Evolutionary conservation across 1,139 yeast genomes (phyloP), one percentile per base, ranked within the genome.

Genomic region (Pichia sorboxylosa): DNA sequence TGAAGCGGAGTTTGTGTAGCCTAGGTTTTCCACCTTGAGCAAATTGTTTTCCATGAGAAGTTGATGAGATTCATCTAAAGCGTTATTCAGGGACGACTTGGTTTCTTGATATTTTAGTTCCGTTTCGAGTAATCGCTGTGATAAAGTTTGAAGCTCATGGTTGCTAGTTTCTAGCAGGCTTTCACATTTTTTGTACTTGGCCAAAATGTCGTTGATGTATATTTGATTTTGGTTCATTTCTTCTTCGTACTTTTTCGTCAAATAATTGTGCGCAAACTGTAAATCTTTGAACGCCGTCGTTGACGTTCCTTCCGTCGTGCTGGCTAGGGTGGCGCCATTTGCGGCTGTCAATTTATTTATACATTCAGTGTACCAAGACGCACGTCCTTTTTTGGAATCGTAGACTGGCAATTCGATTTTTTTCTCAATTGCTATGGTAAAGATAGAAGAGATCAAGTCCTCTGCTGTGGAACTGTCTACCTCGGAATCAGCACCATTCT

Each of bases 231-330:
- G 34, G 6, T 27, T 19, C 2, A 33, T 25, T 24, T 76, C 73
- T 38, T 70, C 65, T 43, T 72, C 77, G 42, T 64, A 74, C 45
- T 73, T 79, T 49, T 70, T 69, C 5, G 73, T 59, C 32, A 75
- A 58, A 47, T 73, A 75, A 41, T 68, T 71, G 49, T 74, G 80
- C 3, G 80, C 72, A 49, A 74, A 74, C 38, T 74, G 69, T 36
- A 75, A 58, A 46, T 75, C 83, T 36, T 61, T 64, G 31, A 75
- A 54, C 1, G 80, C 79, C 0, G 78, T 69, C 5, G 22, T 19
- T 8, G 22, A 19, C 8, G 8, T 11, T 19, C 11, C 22, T 19
- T 19, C 22, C 11, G 10, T 11, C 22, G 8, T 8, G 11, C 11
- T 19, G 11, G 22, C 22, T 19, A 8, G 8, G 8, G 10, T 11